Conservation (phyloP, 805 yeast species). For the Ogataea saltuana region DNA sequence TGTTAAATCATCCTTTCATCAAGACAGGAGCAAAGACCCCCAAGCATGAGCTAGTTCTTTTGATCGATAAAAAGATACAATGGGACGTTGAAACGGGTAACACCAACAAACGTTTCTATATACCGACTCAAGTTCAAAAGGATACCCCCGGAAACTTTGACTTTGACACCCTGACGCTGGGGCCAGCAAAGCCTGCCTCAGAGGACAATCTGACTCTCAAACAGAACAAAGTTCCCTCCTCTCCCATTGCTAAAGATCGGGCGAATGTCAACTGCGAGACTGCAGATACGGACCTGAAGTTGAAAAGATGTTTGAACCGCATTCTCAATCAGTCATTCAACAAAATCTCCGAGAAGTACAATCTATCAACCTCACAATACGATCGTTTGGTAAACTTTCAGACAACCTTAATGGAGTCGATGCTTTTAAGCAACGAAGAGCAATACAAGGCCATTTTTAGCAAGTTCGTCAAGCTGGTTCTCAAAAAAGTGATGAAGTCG, state of each 20-base stretch:
- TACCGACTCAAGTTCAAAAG: slow-evolving; percentile 32
- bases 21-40: slow-evolving; percentile 39
- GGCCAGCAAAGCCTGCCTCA: neutral
- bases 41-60: slow-evolving; percentile 34
- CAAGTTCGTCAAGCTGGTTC: slow-evolving; percentile 32
- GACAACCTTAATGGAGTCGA: slow-evolving; percentile 34
- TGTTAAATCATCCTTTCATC: slow-evolving; percentile 67
- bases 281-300: slow-evolving; percentile 15
- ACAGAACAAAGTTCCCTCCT: slow-evolving; percentile 16
- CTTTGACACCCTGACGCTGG: slow-evolving; percentile 15
- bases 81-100: slow-evolving; percentile 43
- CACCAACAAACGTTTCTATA: slow-evolving; percentile 31
- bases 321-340: slow-evolving; percentile 44
- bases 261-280: slow-evolving; percentile 8
- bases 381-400: slow-evolving; percentile 44
- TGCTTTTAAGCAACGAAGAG: slow-evolving; percentile 29
- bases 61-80: slow-evolving; percentile 44
- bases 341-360: slow-evolving; percentile 49
- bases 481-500: slow-evolving; percentile 35
- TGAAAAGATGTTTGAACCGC: slow-evolving; percentile 35
- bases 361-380: slow-evolving; percentile 55
- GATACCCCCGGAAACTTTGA: slow-evolving; percentile 11
- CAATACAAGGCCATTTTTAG: slow-evolving; percentile 33
- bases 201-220: slow-evolving; percentile 12
- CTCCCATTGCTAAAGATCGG: slow-evolving; percentile 19